A percentile compares a stretch with the other conserved stretches of the same genome.
These are phyloP conservation scores for Monosporozyma unispora DNA, from an alignment of 805 yeast species.

Conservation along the genomic window DNA sequence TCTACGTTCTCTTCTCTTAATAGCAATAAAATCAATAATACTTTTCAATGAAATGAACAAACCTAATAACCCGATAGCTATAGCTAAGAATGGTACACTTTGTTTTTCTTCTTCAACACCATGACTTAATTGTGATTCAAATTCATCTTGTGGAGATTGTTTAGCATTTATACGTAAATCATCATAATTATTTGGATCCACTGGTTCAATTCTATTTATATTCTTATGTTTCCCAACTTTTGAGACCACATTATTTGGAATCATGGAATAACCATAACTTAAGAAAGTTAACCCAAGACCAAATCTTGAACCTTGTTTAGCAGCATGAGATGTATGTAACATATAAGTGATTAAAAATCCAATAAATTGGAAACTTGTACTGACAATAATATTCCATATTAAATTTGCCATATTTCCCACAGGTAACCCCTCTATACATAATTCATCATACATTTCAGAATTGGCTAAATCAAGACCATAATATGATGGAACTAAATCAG, in stretches of 20 bases:
- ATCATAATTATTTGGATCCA: conserved; percentile 51
- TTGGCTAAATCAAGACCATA: conserved; percentile 84
- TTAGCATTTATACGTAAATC: conserved; percentile 23
- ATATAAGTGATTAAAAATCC: conserved; percentile 88
- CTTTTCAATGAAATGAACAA: conserved; percentile 56
- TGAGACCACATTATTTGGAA: conserved; percentile 36
- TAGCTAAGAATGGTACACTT: conserved; percentile 47
- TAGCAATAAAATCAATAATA: conserved; percentile 59
- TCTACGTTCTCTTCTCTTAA: conserved; percentile 61
- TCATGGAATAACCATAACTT: conserved; percentile 53
- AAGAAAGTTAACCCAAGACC: conserved; percentile 84
- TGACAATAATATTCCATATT: conserved; percentile 81
- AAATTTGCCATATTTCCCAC: conserved; percentile 88
- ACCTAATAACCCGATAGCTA: conserved; percentile 60
- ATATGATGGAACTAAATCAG: conserved; percentile 90
- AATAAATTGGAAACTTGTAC: conserved; percentile 86
- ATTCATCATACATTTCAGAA: conserved; percentile 60
- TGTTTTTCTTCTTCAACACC: conserved; percentile 27
- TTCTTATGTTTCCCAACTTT: conserved; percentile 26
- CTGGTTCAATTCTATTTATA: conserved; percentile 40
- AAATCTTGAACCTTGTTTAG: conserved; percentile 87
- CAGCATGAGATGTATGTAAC: conserved; percentile 93
- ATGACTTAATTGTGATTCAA: conserved; percentile 24
- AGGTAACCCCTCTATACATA: conserved; percentile 90
- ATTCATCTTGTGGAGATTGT: conserved; percentile 19